Conservation (phyloP, 257 asterid genomes). For the Cynanchum wilfordii region DNA sequence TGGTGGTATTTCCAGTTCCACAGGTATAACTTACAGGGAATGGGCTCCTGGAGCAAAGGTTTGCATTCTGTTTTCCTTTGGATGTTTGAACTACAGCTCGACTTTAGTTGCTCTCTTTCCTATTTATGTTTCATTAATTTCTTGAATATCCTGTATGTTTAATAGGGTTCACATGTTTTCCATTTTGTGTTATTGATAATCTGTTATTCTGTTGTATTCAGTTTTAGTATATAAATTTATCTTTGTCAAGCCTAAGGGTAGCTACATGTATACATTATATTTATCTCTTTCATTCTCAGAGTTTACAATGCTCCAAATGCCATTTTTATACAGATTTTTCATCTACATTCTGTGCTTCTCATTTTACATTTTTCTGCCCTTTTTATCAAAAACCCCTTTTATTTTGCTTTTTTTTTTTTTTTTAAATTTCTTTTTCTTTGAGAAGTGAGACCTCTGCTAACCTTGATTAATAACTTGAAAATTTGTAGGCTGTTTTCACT, state of each 20-base stretch:
- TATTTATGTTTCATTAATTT: neutral
- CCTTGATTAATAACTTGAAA: neutral
- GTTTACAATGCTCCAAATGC: neutral
- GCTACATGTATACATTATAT: neutral
- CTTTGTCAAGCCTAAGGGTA: neutral
- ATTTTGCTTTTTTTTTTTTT: too few relatives aligned
- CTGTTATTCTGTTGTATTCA: neutral
- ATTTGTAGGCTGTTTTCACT: neutral
- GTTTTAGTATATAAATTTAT: neutral
- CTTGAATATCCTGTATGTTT: neutral
- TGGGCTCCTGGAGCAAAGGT: slow-evolving; percentile 99
- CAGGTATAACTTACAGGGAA: slow-evolving; percentile 94
- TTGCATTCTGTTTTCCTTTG: slow-evolving; percentile 23
- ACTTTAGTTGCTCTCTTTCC: neutral
- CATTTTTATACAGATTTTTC: neutral
- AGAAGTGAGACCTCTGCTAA: neutral
- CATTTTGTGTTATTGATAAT: neutral
- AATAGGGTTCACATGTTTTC: neutral
- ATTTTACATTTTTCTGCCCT: neutral
- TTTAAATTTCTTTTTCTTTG: neutral
- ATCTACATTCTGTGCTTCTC: neutral
- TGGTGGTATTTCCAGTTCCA: slow-evolving; percentile 58
- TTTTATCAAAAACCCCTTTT: neutral
- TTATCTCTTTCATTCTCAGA: neutral
- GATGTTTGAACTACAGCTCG: neutral